These are phyloP conservation scores for Drechslera avenae DNA, from an alignment of 2,329 filamentous ascomycete species.

Conservation along the genomic window DNA sequence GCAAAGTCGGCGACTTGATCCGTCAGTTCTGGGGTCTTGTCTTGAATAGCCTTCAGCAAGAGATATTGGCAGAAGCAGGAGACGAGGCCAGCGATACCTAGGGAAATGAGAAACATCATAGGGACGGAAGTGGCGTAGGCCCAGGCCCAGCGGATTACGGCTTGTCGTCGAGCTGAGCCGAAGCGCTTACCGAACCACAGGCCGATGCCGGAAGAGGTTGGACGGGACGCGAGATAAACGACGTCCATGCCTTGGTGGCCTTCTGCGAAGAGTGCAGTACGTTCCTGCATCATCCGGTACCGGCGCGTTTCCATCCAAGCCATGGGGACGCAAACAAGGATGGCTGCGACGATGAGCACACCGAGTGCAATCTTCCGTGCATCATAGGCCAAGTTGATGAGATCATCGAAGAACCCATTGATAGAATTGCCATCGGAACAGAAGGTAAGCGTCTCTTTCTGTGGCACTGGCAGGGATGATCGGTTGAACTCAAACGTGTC, in stretches of 20 bases:
- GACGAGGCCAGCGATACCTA: conserved; percentile 81
- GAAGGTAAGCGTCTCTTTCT: conserved; percentile 82
- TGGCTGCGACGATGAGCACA: conserved; percentile 72
- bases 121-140: conserved; percentile 86
- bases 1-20: conserved; percentile 79
- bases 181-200: conserved; percentile 72
- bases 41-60: conserved; percentile 73
- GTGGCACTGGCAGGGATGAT: conserved; percentile 77
- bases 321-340: conserved; percentile 78
- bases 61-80: conserved; percentile 82
- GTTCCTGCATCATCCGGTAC: conserved; percentile 74
- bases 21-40: conserved; percentile 76
- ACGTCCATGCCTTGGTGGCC: conserved; percentile 83
- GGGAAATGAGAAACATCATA: conserved; percentile 82
- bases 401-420: conserved; percentile 77
- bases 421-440: conserved; percentile 86
- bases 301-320: conserved; percentile 78
- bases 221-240: conserved; percentile 83
- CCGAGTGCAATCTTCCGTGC: conserved; percentile 77
- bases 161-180: conserved; percentile 66
- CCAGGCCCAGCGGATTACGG: conserved; percentile 79
- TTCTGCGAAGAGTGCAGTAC: conserved; percentile 69
- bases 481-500: conserved; percentile 78
- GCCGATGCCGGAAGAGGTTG: conserved; percentile 73
- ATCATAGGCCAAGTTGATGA: conserved; percentile 69